Evolutionary conservation across 1,139 yeast genomes (phyloP), one percentile per base, ranked within the genome.

Genomic region (Yamadazyma triangularis): DNA sequence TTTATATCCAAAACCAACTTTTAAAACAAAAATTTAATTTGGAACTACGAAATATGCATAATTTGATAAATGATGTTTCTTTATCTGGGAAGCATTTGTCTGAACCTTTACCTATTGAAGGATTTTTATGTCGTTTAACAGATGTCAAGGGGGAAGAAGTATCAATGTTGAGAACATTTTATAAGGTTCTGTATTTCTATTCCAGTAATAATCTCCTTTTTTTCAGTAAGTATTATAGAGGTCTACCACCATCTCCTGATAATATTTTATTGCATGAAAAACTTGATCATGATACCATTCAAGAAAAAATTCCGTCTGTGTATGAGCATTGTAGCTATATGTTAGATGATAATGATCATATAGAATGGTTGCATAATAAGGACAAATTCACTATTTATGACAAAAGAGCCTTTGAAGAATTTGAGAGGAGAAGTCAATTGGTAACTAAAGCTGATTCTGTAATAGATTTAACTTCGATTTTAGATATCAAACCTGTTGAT

Each of bases 61-160:
- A 32, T 18, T n/a, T 30, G 8, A 4, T 11, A 1, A 3, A 34
- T 3, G 23, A 30, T 12, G 18, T 31, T 4, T 24, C 22, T 23
- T 15, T 30, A n/a, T 12, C 20, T 2, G n/a, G 19, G 11, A 11
- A 6, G 4, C 25, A 33, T 8, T 10, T 12, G n/a, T n/a, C 14
- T 1, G 91, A 83, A 44, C 94, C 95, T 0, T 39, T 55, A 0
- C 79, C 93, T 0, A 53, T 85, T 7, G 95, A 86, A 55, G 96
- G 96, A 0, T 86, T 83, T 50, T 53, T 87, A 10, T 63, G 75
- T 2, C 66, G 83, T 30, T 51, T 83, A 25, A 66, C 83, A 0
- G 67, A 75, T 28, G 65, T 72, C 42, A 46, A 55, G 4, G 89
- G 88, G 0, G 47, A 57, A 25, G 56, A 60, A 31, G 51, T 41